phyloP scores from a whole-genome alignment of 495 filamentous ascomycete genomes.

The Hypoxylon fragiforme region DNA sequence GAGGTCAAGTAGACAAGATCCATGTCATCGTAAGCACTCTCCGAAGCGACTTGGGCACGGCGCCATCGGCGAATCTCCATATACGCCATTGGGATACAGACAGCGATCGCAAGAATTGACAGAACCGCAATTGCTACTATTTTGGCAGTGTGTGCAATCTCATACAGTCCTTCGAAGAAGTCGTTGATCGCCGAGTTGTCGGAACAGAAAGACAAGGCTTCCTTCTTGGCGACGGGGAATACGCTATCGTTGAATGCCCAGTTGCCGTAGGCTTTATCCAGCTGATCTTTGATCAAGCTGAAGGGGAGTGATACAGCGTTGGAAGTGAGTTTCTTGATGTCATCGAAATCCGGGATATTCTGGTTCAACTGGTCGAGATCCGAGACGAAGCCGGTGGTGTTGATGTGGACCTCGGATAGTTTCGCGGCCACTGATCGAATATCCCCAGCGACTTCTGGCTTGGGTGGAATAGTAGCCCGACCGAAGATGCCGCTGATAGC shows the following conservation, averaged over 20 bases:
- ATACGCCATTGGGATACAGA: conserved; percentile 74
- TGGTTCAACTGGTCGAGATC: conserved; percentile 69
- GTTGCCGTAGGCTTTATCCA: conserved; percentile 65
- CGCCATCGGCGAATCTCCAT: conserved; percentile 80
- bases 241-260: conserved; percentile 77
- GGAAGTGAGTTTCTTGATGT: conserved; percentile 78
- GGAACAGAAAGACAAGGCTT: conserved; percentile 84
- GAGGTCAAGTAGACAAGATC: conserved; percentile 89
- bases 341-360: conserved; percentile 77
- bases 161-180: conserved; percentile 76
- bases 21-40: conserved; percentile 71
- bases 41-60: conserved; percentile 66
- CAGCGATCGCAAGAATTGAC: conserved; percentile 67
- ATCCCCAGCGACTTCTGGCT: conserved; percentile 60
- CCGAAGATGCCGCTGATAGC: conserved; percentile 41
- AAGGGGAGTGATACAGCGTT: conserved; percentile 76
- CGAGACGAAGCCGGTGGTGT: conserved; percentile 62
- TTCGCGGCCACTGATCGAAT: conserved; percentile 51
- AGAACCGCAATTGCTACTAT: conserved; percentile 76
- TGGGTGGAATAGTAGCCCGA: conserved; percentile 41
- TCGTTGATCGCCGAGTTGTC: conserved; percentile 79
- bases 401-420: conserved; percentile 70
- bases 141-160: conserved; percentile 62
- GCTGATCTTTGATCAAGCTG: conserved; percentile 67
- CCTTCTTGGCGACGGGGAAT: conserved; percentile 80